Evolutionary conservation across 75 land plant species (phyloP), one percentile per base, ranked within the genome.

Genomic region (Cupressus sempervirens): DNA sequence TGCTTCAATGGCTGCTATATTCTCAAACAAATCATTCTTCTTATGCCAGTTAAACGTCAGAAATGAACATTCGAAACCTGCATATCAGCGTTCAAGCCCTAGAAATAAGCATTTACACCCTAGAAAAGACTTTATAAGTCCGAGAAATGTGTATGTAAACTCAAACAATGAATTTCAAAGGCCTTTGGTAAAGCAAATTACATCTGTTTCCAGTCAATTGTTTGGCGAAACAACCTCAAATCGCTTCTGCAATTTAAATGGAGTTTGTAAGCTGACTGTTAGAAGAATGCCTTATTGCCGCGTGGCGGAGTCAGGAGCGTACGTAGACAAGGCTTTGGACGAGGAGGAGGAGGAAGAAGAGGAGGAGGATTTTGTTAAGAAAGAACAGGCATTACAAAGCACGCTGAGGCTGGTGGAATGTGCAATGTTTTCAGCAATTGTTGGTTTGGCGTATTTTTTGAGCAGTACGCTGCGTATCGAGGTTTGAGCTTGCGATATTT

Each of bases 391-490:
- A 43, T 87, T 90, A 40, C 88, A 84, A 84, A 92, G 86, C 29
- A 97, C 99, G 20, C 65, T 90, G 87, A 85, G 94, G 80, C 87
- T 97, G 82, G 99, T 97, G 46, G 99, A 97, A 90, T 94, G 95
- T 83, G 90, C 99, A 14, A 97, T 97, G 99, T 88, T 97, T 76
- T 93, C 99, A 20, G 95, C 99, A 46, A 90, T 97, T 50, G 87
- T 92, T 54, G 99, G 98, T 4, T 87, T 97, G 82, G 93, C 94
- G 6, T 97, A 91, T 68, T 92, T 95, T 76, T 86, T 97, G 35
- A 95, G 99, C 91, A 97, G 91, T 85, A 91, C 94, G 48, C 95
- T 95, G 40, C 90, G 95, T 0, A 84, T 97, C 80, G 99, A 97
- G 97, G 97, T 96, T 36, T 34, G 82, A 38, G 15, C 2, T 12